Base-by-base conservation (phyloP, 1,284 basidiomycete genomes). In the Heterobasidion parviporum region DNA sequence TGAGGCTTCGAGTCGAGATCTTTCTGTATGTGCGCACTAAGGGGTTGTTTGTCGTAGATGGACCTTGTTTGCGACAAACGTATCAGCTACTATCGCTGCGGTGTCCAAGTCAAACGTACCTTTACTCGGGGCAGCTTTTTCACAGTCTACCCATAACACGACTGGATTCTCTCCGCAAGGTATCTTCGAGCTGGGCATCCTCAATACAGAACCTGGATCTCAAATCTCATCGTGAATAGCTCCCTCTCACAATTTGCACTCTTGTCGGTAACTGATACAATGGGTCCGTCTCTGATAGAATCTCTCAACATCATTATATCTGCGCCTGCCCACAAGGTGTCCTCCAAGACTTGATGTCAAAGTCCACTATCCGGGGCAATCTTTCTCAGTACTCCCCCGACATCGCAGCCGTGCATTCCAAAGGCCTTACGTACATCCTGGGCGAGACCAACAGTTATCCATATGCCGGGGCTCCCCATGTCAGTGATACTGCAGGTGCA, bases 401-500 rank as follows among this genome's bases (percentile, higher is more conserved):
- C 63, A 79, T 85, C 44, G 62, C 67, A 6, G 76, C 75, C 15
- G 74, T 78, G 9, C 68, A 70, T 32, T 68, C 65, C 15, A 64
- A 71, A 9, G 79, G 79, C 4, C 68, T 88, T 9, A 69, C 74
- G 46, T 89, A 84, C 60, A 71, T 87, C 16, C 67, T 87, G 6
- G 85, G 85, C 1, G 70, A 70, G 56, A 70, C 68, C 9, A 68
- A 67, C 45, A 68, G 66, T 56, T 64, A 66, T 47, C 69, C 70
- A 1, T 74, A 73, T 61, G 74, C 73, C 72, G 86, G 87, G 55
- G 79, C 82, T 8, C 82, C 85, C 34, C 80, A 79, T 3, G 80
- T 87, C n/a, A 84, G 82, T 65, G 83, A 89, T 62, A 80, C 81
- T 1, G 87, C 80, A 9, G 87, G 85, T 38, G 82, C 84, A 2